Evolutionary conservation across 768 basidiomycete genomes (phyloP).

Genomic region (Phlegmacium glaucopus): DNA sequence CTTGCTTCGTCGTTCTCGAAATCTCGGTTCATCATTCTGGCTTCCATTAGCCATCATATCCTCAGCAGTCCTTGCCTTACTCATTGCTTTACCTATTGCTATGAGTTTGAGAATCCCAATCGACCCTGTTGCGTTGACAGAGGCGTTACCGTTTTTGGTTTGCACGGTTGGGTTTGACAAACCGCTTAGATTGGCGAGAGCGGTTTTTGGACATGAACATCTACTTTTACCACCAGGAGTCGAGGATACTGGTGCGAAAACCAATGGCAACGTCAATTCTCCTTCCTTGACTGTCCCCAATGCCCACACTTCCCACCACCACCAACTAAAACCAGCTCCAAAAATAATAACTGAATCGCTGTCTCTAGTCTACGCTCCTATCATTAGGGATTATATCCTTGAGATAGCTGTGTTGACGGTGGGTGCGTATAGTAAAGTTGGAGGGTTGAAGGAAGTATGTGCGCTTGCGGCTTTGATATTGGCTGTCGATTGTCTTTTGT

Average conservation of each 20-base stretch:
- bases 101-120: slow-evolving; percentile 76
- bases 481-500: slow-evolving; percentile 79
- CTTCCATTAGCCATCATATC: slow-evolving; percentile 70
- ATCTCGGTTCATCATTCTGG: slow-evolving; percentile 67
- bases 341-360: slow-evolving; percentile 86
- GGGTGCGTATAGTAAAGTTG: slow-evolving; percentile 84
- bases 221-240: slow-evolving; percentile 11
- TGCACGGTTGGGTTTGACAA: slow-evolving; percentile 99
- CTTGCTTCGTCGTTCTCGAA: slow-evolving; percentile 83
- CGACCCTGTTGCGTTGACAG: slow-evolving; percentile 89
- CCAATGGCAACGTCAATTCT: slow-evolving; percentile 15
- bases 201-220: slow-evolving; percentile 76
- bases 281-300: slow-evolving; percentile 19
- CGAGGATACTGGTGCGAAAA: slow-evolving; percentile 3
- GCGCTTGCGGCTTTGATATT: slow-evolving; percentile 90
- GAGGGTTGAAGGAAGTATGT: slow-evolving; percentile 91
- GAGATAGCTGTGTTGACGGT: slow-evolving; percentile 88
- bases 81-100: slow-evolving; percentile 78
- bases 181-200: slow-evolving; percentile 85
- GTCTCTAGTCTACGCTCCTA: slow-evolving; percentile 70
- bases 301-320: slow-evolving; percentile 21
- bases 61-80: slow-evolving; percentile 77
- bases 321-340: slow-evolving; percentile 65
- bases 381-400: slow-evolving; percentile 90
- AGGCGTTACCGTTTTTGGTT: slow-evolving; percentile 96